phyloP scores from a whole-genome alignment of 2,329 filamentous ascomycete genomes.

The Stachybotrys chartarum region DNA sequence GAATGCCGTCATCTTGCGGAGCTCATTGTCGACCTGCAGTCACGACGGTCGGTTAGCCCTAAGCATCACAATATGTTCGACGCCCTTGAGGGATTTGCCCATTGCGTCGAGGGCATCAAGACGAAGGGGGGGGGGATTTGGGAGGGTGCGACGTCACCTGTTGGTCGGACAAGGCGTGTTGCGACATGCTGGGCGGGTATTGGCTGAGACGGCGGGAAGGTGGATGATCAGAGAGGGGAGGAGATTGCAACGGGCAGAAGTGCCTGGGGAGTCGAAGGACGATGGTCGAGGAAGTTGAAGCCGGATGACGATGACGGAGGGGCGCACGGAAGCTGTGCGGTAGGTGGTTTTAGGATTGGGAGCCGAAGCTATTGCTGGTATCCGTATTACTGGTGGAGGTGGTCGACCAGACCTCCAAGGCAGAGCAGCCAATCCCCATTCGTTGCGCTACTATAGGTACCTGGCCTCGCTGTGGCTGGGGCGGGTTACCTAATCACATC shows the following conservation, averaged over 20 bases:
- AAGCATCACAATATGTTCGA: no score
- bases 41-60: neutral
- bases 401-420: no score
- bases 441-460: neutral
- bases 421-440: neutral
- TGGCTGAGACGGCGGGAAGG: neutral
- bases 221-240: neutral
- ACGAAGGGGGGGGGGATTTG: slow-evolving; percentile 6
- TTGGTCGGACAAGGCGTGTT: slow-evolving; percentile 96
- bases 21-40: slow-evolving; percentile 83
- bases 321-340: slow-evolving; percentile 1
- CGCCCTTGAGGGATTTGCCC: neutral
- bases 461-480: neutral
- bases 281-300: neutral
- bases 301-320: neutral
- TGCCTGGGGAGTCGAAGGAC: slow-evolving; percentile 4
- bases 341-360: neutral
- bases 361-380: neutral
- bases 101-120: slow-evolving; percentile 5
- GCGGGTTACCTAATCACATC: neutral
- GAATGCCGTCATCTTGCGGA: slow-evolving; percentile 99
- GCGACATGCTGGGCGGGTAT: slow-evolving; percentile 64
- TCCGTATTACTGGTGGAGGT: neutral
- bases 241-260: slow-evolving; percentile 7
- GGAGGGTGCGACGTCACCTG: slow-evolving; percentile 54